Percentiles rank a stretch among this genome's conserved stretches.
phyloP scores from a whole-genome alignment of 805 yeast species.

The Blastobotrys terrestris region DNA sequence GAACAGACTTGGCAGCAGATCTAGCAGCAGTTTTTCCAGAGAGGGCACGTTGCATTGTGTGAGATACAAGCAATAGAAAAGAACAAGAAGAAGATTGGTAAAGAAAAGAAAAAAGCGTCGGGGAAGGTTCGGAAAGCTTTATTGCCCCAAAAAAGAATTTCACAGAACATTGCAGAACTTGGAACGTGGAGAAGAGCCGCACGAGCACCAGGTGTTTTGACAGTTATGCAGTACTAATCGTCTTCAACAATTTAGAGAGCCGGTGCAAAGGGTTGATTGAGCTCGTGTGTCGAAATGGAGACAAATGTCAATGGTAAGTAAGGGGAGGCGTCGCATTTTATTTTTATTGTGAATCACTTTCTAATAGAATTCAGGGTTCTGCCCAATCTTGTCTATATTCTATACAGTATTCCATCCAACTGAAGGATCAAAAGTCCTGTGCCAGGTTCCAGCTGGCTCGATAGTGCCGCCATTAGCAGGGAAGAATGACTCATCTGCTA shows the following conservation, averaged over 20 bases:
- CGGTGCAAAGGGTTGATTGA: neutral
- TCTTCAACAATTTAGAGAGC: neutral
- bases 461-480: conserved; percentile 37
- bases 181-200: neutral
- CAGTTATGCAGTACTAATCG: neutral
- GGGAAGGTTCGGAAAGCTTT: neutral
- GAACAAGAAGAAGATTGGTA: neutral
- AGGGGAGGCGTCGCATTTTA: neutral
- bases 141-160: conserved; percentile 1
- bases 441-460: conserved; percentile 82
- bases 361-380: conserved; percentile 17
- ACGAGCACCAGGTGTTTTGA: neutral
- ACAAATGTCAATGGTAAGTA: neutral
- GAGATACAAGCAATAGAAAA: neutral
- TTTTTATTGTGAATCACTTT: no score
- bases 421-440: conserved; percentile 86
- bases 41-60: conserved; percentile 6
- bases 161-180: neutral
- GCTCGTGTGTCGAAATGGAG: no score
- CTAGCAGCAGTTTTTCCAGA: conserved; percentile 2
- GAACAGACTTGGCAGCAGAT: conserved; percentile 2
- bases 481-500: conserved; percentile 19
- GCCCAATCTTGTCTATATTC: conserved; percentile 79
- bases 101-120: neutral
- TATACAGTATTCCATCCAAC: conserved; percentile 93